phyloP scores from a whole-genome alignment of 352 stramenopile species.

The Pythium phragmiticola region DNA sequence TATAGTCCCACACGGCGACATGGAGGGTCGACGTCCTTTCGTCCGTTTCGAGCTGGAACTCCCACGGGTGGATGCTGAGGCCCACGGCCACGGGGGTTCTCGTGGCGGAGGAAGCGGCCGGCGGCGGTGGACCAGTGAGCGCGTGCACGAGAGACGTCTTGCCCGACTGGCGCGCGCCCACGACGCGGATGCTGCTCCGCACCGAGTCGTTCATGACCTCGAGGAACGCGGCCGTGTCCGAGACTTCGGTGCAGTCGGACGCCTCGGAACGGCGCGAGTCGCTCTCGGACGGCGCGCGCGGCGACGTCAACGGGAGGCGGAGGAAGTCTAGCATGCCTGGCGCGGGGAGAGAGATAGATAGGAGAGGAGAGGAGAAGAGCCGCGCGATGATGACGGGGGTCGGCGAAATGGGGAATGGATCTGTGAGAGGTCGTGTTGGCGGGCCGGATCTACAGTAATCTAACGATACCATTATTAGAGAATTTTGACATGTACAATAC shows the following conservation, averaged over 20 bases:
- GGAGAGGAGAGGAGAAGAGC: no score
- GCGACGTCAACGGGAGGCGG: constrained; percentile 20
- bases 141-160: constrained; percentile 32
- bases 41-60: constrained; percentile 2
- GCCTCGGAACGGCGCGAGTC: no score
- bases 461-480: no score
- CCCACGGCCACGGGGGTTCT: constrained; percentile 11
- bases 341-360: no score
- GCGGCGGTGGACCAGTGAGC: constrained; percentile 5
- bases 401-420: not conserved
- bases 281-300: constrained; percentile 6
- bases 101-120: constrained; percentile 1
- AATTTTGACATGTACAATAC: no score
- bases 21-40: not conserved
- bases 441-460: no score
- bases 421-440: no score
- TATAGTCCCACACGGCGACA: constrained; percentile 8
- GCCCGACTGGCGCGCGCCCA: not conserved
- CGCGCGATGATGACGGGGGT: not conserved
- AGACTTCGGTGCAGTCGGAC: no score
- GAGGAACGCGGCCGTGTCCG: no score
- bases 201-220: no score
- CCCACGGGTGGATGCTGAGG: constrained; percentile 22
- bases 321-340: not conserved
- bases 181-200: no score